A percentile compares a stretch with the other conserved stretches of the same genome.
Evolutionary conservation across 106 monocot genomes (phyloP).

Genomic region (Dendrobium huoshanense): DNA sequence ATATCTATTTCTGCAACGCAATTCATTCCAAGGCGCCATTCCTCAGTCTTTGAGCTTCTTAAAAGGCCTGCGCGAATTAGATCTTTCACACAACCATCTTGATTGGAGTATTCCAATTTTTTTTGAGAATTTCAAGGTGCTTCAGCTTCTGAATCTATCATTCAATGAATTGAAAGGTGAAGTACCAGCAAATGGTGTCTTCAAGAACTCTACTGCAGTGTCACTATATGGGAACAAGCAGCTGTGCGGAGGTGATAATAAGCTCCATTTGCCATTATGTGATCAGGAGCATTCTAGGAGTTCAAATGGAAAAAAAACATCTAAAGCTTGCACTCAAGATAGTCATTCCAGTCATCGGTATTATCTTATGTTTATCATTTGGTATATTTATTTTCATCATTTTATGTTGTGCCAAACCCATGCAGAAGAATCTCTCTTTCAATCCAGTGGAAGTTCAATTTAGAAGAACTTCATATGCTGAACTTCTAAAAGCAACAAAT

Average conservation of each 20-base stretch:
- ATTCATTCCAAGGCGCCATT: slow-evolving; percentile 16
- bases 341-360: background rate
- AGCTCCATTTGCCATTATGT: background rate
- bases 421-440: background rate
- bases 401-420: background rate
- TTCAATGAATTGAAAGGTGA: slow-evolving; percentile 10
- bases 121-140: background rate
- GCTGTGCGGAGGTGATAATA: slow-evolving; percentile 7
- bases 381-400: background rate
- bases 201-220: background rate
- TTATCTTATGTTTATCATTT: background rate
- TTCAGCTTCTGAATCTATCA: slow-evolving; percentile 10
- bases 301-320: background rate
- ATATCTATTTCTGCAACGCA: slow-evolving; percentile 2
- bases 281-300: background rate
- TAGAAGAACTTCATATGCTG: slow-evolving; percentile 7
- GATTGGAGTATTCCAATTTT: slow-evolving; percentile 9
- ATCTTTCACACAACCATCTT: slow-evolving; percentile 16
- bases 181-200: slow-evolving; percentile 2
- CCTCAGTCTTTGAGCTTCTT: slow-evolving; percentile 15
- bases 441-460: background rate
- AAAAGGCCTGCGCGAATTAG: slow-evolving; percentile 1
- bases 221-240: slow-evolving; percentile 3
- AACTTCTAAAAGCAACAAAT: slow-evolving; percentile 18
- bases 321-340: background rate